Conservation (phyloP, 306 rosid species). For the Citrullus amarus region DNA sequence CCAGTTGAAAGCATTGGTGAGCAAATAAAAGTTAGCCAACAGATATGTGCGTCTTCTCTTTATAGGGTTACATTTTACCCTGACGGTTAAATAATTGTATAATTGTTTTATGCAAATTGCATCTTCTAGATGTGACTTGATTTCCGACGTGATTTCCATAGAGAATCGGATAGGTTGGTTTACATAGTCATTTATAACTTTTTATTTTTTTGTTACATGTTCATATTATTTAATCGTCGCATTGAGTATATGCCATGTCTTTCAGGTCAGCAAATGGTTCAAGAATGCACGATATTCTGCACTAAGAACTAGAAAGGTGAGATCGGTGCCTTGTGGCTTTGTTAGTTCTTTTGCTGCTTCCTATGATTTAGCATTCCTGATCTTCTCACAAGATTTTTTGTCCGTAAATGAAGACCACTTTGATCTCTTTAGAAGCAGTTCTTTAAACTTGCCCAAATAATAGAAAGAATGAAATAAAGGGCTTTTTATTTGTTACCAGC, state of each 20-base stretch:
- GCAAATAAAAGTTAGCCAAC: neutral
- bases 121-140: neutral
- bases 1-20: neutral
- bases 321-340: conserved; percentile 7
- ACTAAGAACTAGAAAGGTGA: conserved; percentile 64
- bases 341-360: neutral
- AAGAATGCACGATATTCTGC: conserved; percentile 85
- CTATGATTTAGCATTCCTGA: neutral
- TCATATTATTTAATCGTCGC: neutral
- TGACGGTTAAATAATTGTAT: neutral
- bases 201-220: neutral
- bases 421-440: neutral
- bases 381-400: neutral
- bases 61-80: neutral
- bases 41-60: neutral
- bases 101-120: neutral
- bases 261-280: conserved; percentile 95
- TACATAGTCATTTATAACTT: neutral
- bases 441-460: neutral
- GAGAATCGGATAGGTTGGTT: neutral
- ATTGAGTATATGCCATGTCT: neutral
- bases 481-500: neutral
- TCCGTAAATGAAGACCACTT: neutral
- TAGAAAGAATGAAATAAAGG: neutral
- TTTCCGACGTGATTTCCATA: neutral